Percentiles rank a stretch among this genome's conserved stretches.
These are phyloP conservation scores for Decorospora gaudefroyi DNA, from an alignment of 2,329 filamentous ascomycete genomes.

Conservation along the genomic window DNA sequence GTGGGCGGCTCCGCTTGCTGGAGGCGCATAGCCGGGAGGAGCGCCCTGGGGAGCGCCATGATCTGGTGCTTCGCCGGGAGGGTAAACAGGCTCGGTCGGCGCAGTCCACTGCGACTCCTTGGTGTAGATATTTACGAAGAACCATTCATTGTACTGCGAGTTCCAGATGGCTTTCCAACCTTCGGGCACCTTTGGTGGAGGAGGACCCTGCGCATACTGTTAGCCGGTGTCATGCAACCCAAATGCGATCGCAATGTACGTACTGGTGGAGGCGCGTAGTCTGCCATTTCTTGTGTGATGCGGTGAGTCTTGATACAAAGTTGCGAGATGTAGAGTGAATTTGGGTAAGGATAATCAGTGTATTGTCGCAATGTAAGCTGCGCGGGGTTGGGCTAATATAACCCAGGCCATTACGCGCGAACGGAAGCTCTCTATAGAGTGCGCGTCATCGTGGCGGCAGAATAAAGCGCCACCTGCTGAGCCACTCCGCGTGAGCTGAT, in stretches of 20 bases:
- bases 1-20: constrained; percentile 46
- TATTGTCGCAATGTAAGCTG: constrained; percentile 9
- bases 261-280: constrained; percentile 46
- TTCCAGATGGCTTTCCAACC: constrained; percentile 89
- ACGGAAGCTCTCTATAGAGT: constrained; percentile 10
- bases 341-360: neutral
- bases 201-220: constrained; percentile 51
- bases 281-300: constrained; percentile 32
- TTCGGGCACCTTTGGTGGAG: constrained; percentile 67
- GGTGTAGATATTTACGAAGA: constrained; percentile 87
- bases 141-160: constrained; percentile 86
- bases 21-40: constrained; percentile 68
- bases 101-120: constrained; percentile 91
- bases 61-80: constrained; percentile 53
- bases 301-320: neutral
- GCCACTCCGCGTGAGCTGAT: constrained; percentile 12
- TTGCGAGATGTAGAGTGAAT: neutral
- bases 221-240: constrained; percentile 9
- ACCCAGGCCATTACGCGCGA: constrained; percentile 13
- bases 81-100: constrained; percentile 70
- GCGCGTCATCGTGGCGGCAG: constrained; percentile 32
- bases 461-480: constrained; percentile 16
- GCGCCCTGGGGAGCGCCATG: constrained; percentile 67
- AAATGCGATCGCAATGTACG: constrained; percentile 9
- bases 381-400: constrained; percentile 19